Percentiles rank a stretch among this genome's conserved stretches.
Evolutionary conservation across 768 basidiomycete species (phyloP).

Genomic region (Lentinula aciculospora): DNA sequence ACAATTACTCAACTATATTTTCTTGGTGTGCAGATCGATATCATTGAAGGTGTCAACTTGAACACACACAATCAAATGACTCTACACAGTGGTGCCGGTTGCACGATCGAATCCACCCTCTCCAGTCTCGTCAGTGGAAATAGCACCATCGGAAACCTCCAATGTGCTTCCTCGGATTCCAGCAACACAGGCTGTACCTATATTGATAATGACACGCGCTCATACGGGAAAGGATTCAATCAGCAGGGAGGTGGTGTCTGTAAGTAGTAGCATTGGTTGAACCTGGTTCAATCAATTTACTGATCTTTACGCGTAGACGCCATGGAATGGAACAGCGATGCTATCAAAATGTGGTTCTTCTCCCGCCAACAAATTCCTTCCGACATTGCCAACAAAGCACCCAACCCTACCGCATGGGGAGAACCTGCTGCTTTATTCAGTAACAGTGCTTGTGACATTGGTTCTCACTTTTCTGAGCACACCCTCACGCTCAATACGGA

Average conservation of each 20-base stretch:
- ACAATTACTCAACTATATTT: conserved; percentile 23
- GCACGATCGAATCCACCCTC: background rate
- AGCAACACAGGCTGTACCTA: conserved; percentile 49
- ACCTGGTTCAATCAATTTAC: too few species aligned
- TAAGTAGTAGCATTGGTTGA: background rate
- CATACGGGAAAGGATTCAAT: conserved; percentile 44
- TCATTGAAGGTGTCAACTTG: conserved; percentile 48
- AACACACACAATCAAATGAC: conserved; percentile 32
- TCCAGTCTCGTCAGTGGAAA: background rate
- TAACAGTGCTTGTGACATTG: conserved; percentile 41
- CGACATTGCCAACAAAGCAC: conserved; percentile 40
- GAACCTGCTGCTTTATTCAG: conserved; percentile 48
- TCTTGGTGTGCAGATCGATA: conserved; percentile 9
- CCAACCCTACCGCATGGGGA: conserved; percentile 47
- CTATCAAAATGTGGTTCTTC: conserved; percentile 57
- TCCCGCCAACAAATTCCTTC: conserved; percentile 41
- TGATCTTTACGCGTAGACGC: conserved; percentile 16
- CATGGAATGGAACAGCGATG: conserved; percentile 45
- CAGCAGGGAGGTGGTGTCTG: conserved; percentile 43
- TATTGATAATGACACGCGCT: conserved; percentile 29
- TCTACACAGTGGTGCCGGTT: background rate
- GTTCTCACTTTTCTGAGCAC: conserved; percentile 47
- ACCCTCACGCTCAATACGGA: conserved; percentile 34
- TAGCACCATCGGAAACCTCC: conserved; percentile 1
- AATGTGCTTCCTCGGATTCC: background rate